Conservation (phyloP, 2,329 filamentous ascomycete genomes). For the Paecilomyces variotii region DNA sequence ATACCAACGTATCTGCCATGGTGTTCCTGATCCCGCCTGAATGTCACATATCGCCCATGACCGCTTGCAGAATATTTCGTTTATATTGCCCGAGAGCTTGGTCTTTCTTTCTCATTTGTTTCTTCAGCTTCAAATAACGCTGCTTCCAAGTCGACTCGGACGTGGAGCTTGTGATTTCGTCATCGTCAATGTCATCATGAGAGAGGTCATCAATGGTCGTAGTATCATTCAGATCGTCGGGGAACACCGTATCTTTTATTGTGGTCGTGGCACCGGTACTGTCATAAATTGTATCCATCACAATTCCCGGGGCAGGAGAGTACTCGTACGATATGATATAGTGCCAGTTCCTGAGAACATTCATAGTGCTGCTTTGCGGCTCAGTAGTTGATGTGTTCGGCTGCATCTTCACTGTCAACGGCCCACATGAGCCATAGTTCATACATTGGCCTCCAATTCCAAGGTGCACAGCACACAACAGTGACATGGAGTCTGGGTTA, state of each 20-base stretch:
- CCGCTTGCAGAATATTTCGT: conserved; percentile 34
- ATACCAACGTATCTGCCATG: not conserved
- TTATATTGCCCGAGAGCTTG: conserved; percentile 31
- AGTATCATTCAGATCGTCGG: conserved; percentile 6
- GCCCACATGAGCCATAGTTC: conserved; percentile 13
- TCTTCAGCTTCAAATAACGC: conserved; percentile 28
- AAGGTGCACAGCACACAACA: conserved; percentile 27
- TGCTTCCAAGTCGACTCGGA: conserved; percentile 32
- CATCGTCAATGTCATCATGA: conserved; percentile 21
- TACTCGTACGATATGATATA: conserved; percentile 22
- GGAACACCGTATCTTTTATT: not conserved
- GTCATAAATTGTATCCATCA: conserved; percentile 18
- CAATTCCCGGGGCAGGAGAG: conserved; percentile 14
- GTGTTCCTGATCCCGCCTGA: no score
- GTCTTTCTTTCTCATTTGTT: conserved; percentile 32
- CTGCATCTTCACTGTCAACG: conserved; percentile 20
- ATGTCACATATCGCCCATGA: conserved; percentile 34
- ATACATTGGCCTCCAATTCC: conserved; percentile 27
- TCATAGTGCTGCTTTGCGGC: not conserved
- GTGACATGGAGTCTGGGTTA: conserved; percentile 13
- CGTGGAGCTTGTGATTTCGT: conserved; percentile 15
- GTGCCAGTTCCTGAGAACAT: not conserved
- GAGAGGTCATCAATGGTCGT: conserved; percentile 13
- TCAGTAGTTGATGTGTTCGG: not conserved
- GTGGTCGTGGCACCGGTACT: conserved; percentile 8